Base-by-base conservation (phyloP, 495 filamentous ascomycete species). In the Penicillium pancosmium region DNA sequence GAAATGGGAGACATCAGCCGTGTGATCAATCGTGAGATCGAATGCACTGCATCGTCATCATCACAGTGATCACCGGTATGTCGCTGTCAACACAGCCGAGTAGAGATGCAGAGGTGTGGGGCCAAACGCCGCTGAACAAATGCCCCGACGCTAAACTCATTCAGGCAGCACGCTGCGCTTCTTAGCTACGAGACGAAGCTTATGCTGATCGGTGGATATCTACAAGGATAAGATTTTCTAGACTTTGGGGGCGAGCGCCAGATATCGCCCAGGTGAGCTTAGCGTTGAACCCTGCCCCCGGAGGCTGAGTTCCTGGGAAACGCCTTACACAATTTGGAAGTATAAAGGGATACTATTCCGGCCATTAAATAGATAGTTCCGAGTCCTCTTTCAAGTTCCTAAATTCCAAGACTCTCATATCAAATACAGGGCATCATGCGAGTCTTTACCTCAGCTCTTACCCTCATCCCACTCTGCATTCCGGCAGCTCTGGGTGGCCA, bases 401-500 rank as follows among this genome's bases (percentile, higher is more conserved):
- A 31, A 8, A 38, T 38, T 38, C 15, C 12, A 38, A 38, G 4
- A 38, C 6, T 7, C 36, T 38, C 36, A 38, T 2, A 38, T 38
- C 36, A 13, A 12, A 38, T n/a, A 13, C n/a, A 38, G 12, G n/a
- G 13, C 47, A 50, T 21, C 18, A 50, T 50, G 47, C 6, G 15
- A 50, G 41, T n/a, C 12, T 8, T 50, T 12, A 50, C 5, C 4
- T 19, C 23, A 5, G 19, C 47, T 13, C 19, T 50, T 10, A 21
- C 47, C n/a, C 23, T 33, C 4, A 5, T 50, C 9, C 16, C 49
- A 13, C 36, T 61, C 33, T 63, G 49, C 38, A 38, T 58, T 12
- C 41, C 66, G 1, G 52, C 21, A 35, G 71, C 59, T 12, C 47
- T 68, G 21, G 70, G 68, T 15, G 67, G 74, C 51, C 41, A n/a